Percentiles rank a stretch among this genome's conserved stretches.
These are phyloP conservation scores for Sarocladium oryzae DNA, from an alignment of 2,329 filamentous ascomycete species.

Conservation along the genomic window DNA sequence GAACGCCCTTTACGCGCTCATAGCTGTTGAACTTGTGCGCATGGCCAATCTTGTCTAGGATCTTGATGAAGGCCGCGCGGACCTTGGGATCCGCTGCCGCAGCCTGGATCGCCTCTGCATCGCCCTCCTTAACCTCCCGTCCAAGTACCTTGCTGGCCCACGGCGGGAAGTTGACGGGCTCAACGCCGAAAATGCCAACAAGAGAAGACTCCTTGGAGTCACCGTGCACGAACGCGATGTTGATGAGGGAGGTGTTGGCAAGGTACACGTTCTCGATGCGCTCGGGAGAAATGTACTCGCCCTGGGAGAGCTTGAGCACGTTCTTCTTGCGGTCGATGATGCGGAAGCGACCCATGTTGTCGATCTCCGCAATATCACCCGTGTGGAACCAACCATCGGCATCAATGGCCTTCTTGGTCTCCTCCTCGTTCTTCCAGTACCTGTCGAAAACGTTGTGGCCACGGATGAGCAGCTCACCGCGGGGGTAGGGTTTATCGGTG, in stretches of 20 bases:
- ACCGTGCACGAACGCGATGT: constrained; percentile 84
- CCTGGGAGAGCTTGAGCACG: constrained; percentile 95
- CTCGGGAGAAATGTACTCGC: constrained; percentile 96
- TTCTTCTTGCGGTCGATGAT: constrained; percentile 99
- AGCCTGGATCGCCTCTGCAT: constrained; percentile 59
- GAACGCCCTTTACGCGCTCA: constrained; percentile 70
- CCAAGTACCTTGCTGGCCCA: constrained; percentile 75
- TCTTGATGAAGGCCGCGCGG: constrained; percentile 65
- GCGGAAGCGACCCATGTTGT: constrained; percentile 77
- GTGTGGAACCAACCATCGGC: constrained; percentile 96
- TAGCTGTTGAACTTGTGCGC: constrained; percentile 88
- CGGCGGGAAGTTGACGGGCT: constrained; percentile 74
- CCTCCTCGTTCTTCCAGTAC: constrained; percentile 85
- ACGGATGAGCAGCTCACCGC: constrained; percentile 81
- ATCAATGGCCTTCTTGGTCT: constrained; percentile 77
- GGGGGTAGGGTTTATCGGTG: constrained; percentile 80
- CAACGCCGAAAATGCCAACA: constrained; percentile 82
- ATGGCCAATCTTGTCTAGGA: constrained; percentile 71
- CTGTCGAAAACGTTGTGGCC: constrained; percentile 75
- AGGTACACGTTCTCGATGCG: constrained; percentile 93
- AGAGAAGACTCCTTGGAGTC: constrained; percentile 76
- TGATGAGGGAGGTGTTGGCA: constrained; percentile 70
- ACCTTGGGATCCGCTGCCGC: constrained; percentile 66
- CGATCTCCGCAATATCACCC: constrained; percentile 82
- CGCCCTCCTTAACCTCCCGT: constrained; percentile 54